These are phyloP conservation scores for Fusarium drepaniforme DNA, from an alignment of 2,329 filamentous ascomycete genomes.

Conservation along the genomic window DNA sequence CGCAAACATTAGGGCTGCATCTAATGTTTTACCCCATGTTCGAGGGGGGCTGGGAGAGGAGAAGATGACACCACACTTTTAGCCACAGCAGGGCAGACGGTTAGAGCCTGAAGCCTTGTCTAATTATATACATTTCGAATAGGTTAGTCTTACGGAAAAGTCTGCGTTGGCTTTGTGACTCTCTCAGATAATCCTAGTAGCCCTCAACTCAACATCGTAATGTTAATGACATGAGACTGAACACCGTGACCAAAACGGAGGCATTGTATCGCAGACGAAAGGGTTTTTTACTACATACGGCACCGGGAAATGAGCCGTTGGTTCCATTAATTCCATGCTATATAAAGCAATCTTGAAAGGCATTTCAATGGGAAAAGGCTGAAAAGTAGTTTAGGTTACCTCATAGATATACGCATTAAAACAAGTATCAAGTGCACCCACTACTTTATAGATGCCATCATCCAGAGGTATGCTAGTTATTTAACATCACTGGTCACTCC, in stretches of 20 bases:
- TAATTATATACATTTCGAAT: neutral
- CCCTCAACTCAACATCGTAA: neutral
- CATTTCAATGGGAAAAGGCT: too few relatives aligned
- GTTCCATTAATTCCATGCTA: too few relatives aligned
- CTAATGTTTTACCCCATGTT: neutral
- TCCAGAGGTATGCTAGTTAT: too few relatives aligned
- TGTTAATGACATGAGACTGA: neutral
- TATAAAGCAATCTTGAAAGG: too few relatives aligned
- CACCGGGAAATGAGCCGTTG: too few relatives aligned
- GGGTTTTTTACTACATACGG: too few relatives aligned
- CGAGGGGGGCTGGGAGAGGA: neutral
- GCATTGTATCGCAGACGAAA: neutral
- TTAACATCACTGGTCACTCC: too few relatives aligned
- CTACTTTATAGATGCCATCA: too few relatives aligned
- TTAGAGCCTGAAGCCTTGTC: neutral
- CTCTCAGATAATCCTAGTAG: neutral
- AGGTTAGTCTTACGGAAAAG: neutral
- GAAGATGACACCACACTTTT: neutral
- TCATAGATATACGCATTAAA: too few relatives aligned
- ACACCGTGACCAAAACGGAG: neutral
- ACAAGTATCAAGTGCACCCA: too few relatives aligned
- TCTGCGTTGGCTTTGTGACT: neutral
- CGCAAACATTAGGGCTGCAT: neutral
- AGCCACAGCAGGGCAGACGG: neutral
- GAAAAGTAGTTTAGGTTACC: too few relatives aligned